phyloP scores from a whole-genome alignment of 768 basidiomycete species.

The Mycena chlorophos region DNA sequence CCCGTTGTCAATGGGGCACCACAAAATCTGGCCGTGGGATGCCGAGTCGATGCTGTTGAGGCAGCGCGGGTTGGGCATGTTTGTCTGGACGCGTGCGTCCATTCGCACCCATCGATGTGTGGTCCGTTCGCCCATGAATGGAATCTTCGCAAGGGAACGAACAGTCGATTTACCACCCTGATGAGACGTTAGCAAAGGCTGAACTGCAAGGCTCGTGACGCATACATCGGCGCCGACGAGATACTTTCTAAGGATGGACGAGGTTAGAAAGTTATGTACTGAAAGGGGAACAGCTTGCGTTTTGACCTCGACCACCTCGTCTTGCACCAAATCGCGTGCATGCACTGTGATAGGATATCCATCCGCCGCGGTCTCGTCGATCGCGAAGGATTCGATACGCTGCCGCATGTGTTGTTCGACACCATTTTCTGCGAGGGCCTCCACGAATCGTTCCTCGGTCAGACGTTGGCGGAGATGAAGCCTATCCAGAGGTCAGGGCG shows the following conservation, averaged over 20 bases:
- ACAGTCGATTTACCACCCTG: constrained; percentile 24
- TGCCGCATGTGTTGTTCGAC: constrained; percentile 14
- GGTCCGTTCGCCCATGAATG: constrained; percentile 19
- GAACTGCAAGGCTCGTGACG: neutral
- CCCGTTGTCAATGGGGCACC: constrained; percentile 25
- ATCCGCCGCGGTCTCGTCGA: constrained; percentile 12
- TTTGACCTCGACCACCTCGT: constrained; percentile 19
- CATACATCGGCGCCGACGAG: constrained; percentile 22
- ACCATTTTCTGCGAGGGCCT: constrained; percentile 15
- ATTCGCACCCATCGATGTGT: constrained; percentile 25
- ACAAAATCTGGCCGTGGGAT: constrained; percentile 24
- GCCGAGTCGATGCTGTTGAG: constrained; percentile 25
- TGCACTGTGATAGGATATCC: constrained; percentile 22
- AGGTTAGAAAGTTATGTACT: neutral
- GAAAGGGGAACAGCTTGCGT: constrained; percentile 3
- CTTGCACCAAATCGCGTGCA: constrained; percentile 19
- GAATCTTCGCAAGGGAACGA: constrained; percentile 16
- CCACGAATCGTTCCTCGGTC: constrained; percentile 19
- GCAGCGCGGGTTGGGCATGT: constrained; percentile 25
- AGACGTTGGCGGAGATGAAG: constrained; percentile 23
- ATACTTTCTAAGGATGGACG: constrained; percentile 16
- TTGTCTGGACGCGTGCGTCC: constrained; percentile 23
- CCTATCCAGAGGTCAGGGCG: constrained; percentile 1
- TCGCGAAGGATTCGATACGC: constrained; percentile 16
- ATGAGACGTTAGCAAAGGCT: neutral